Conservation (phyloP, 768 basidiomycete genomes). For the Tricholoma furcatifolium region DNA sequence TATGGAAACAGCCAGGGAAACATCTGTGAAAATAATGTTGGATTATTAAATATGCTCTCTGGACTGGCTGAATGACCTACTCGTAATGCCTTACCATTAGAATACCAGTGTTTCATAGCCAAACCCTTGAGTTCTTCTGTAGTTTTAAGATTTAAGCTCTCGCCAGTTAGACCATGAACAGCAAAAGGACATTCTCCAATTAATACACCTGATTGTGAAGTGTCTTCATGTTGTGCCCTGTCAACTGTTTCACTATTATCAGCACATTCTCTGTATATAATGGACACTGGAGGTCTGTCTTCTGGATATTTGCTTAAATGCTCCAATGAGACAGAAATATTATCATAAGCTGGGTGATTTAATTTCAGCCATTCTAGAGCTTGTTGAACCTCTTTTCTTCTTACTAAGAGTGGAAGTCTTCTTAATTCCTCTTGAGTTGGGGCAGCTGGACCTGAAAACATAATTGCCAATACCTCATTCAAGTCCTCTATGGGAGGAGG, state of each 20-base stretch:
- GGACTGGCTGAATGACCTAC: conserved; percentile 6
- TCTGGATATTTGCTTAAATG: conserved; percentile 24
- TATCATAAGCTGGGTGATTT: conserved; percentile 31
- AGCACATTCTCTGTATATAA: conserved; percentile 21
- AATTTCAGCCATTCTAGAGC: conserved; percentile 33
- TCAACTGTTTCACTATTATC: not conserved
- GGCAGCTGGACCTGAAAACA: conserved; percentile 26
- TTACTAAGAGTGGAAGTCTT: conserved; percentile 30
- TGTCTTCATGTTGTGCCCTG: not conserved
- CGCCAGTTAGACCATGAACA: conserved; percentile 34
- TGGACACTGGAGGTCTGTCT: conserved; percentile 17
- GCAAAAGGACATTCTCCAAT: conserved; percentile 33
- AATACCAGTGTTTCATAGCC: conserved; percentile 22
- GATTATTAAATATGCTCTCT: conserved; percentile 28
- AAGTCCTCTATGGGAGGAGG: conserved; percentile 32
- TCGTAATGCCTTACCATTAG: conserved; percentile 14
- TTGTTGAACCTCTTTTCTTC: conserved; percentile 17
- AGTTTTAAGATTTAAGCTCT: conserved; percentile 13
- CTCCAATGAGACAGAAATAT: conserved; percentile 27
- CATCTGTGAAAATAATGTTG: conserved; percentile 32
- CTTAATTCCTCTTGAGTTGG: conserved; percentile 27
- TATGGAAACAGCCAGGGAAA: no score
- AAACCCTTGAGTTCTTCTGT: conserved; percentile 17
- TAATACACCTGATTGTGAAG: conserved; percentile 20
- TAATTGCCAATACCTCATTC: conserved; percentile 28